Base-by-base conservation (phyloP, 140 eudicot species). In the Stevia rebaudiana region DNA sequence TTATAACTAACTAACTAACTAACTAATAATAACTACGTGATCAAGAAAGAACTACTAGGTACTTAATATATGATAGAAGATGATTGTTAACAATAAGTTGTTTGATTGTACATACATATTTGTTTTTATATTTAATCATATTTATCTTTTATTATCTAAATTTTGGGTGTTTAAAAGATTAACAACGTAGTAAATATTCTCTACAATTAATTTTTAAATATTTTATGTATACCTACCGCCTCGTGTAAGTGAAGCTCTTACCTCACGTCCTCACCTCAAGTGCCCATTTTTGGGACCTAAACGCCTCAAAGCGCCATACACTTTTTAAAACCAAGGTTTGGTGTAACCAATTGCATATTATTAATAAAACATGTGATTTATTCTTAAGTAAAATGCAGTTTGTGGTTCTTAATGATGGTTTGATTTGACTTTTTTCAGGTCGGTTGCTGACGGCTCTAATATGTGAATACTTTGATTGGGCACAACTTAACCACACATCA, bases 381-480 rank as follows among this genome's bases (percentile, higher is more conserved):
- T 59, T 18, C 30, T 10, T 44, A 59, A 31, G 31, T 12, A 23
- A 67, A 40, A 41, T 63, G 49, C 48, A 63, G 19, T 43, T 9
- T 44, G 51, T 42, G 39, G 65, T 17, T 73, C 54, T 50, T 73
- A 15, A 65, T 51, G 12, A 36, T 33, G 21, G 24, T 40, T 36
- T 10, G 33, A 36, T 22, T 72, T 71, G 69, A 24, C 37, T 82
- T 63, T 3, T 74, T 74, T 50, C 95, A 92, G 98, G 98, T 64
- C 81, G 84, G 70, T 84, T 92, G 46, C 73, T 92, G 65, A 92
- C 92, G 41, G 92, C 98, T 35, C 74, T 92, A 59, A 66, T 92
- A 75, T 92, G 98, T 78, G 98, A 92, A 78, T 92, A 92, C 77
- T 73, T 92, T 87, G 98, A 92, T 71, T 88, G 98, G 98, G 96